Base-by-base conservation (phyloP, 768 basidiomycete genomes). In the Russula sp. region DNA sequence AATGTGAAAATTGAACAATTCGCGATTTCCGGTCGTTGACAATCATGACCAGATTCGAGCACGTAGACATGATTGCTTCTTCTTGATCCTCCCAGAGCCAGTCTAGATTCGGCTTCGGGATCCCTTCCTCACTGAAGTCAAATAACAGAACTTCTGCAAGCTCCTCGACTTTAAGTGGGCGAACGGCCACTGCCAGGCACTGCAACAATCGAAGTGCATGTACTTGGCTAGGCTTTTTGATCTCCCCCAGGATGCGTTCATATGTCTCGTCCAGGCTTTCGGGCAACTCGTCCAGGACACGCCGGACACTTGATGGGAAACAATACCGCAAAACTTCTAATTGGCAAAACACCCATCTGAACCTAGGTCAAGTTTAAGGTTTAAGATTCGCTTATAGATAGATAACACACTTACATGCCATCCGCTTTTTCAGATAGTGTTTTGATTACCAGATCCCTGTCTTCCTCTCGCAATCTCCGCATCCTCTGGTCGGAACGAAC, bases 281-380 rank as follows among this genome's bases (percentile, higher is more conserved):
- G 2, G 56, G 56, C 28, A 57, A 18, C 10, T 57, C 56, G 2
- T 44, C 20, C 9, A 57, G 56, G 28, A 46, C 22, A 57, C 28
- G 40, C 10, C 56, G 56, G 6, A 57, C 14, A 14, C 42, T 57
- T 7, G 48, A 5, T 20, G 46, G 56, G 11, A 57, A 30, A 40
- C 53, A 57, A 1, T 57, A n/a, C 0, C 61, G 54, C 2, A 62
- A 36, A 26, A 24, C 22, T 16, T 49, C 44, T 20, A 62, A 26
- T 44, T 62, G 61, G 24, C 61, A 56, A 10, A 36, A 54, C 5
- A 57, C 61, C 61, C 46, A 62, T 16, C 53, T 24, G 40, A 62
- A 62, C 53, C 61, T 62, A 26, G 26, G 7, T 56, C 18, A 56
- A 20, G 7, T 28, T n/a, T n/a, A n/a, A 30, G 3, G 28, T 30